A percentile compares a stretch with the other conserved stretches of the same genome.
phyloP scores from a whole-genome alignment of 257 asterid species.

The Dorcoceras hygrometricum region DNA sequence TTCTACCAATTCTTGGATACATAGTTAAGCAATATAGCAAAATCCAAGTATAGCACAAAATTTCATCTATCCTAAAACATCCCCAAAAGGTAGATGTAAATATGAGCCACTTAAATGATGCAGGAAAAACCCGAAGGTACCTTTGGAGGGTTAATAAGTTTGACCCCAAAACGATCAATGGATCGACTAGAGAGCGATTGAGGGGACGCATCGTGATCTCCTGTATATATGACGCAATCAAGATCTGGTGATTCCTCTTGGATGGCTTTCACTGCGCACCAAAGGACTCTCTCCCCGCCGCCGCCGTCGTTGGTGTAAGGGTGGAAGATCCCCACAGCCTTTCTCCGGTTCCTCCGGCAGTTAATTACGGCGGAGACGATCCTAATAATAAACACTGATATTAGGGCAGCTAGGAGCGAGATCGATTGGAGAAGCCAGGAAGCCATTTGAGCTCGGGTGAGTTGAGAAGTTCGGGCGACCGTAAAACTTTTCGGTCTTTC shows the following conservation, averaged over 20 bases:
- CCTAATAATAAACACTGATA: conserved; percentile 27
- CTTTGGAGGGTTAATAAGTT: conserved; percentile 55
- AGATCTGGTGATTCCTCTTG: conserved; percentile 79
- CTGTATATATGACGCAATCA: conserved; percentile 74
- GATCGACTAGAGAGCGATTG: conserved; percentile 66
- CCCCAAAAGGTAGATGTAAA: neutral
- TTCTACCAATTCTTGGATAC: neutral
- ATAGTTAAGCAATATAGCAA: conserved; percentile 7
- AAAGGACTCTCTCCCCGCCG: conserved; percentile 95
- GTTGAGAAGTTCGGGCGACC: too few species aligned
- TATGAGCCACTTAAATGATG: neutral
- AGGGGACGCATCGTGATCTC: conserved; percentile 86
- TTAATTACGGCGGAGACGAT: conserved; percentile 22
- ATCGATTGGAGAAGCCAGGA: conserved; percentile 23
- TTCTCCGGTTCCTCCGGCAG: conserved; percentile 45
- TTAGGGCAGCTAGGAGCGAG: conserved; percentile 29
- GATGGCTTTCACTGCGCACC: conserved; percentile 96
- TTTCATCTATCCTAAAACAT: neutral
- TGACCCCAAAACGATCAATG: conserved; percentile 80
- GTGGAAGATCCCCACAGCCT: conserved; percentile 73
- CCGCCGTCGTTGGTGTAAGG: conserved; percentile 97
- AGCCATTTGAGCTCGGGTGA: conserved; percentile 32
- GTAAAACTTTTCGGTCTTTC: too few species aligned
- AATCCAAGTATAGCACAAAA: neutral
- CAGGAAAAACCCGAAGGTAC: conserved; percentile 26